These are phyloP conservation scores for Globisporangium spinosum DNA, from an alignment of 352 stramenopile genomes.

Conservation along the genomic window DNA sequence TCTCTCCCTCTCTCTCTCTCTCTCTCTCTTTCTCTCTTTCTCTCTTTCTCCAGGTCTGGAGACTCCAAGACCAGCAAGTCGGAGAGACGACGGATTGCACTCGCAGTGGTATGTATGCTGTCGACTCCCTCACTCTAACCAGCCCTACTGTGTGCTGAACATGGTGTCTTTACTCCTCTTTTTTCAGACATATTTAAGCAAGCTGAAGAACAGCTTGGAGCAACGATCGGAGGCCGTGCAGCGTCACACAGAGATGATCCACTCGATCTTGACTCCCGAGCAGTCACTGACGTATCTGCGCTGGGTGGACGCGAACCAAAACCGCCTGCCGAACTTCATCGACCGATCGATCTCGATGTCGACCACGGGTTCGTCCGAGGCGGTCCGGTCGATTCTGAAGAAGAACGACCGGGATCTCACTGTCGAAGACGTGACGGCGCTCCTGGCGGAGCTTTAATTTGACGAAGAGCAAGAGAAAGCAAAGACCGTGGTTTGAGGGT, in stretches of 20 bases:
- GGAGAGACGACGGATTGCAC: slow-evolving; percentile 72
- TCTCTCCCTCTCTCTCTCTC: too few species aligned
- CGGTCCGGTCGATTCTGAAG: slow-evolving; percentile 69
- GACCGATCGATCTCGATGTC: slow-evolving; percentile 57
- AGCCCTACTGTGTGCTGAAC: not conserved
- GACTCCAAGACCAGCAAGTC: slow-evolving; percentile 83
- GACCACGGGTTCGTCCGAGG: slow-evolving; percentile 51
- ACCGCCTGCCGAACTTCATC: slow-evolving; percentile 58
- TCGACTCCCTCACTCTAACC: not conserved
- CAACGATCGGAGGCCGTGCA: slow-evolving; percentile 77
- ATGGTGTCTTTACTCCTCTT: not conserved
- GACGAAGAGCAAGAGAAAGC: not conserved
- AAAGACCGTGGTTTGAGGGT: not conserved
- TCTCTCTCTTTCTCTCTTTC: too few species aligned
- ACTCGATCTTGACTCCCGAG: slow-evolving; percentile 83
- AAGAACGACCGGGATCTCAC: slow-evolving; percentile 86
- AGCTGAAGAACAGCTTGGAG: slow-evolving; percentile 81
- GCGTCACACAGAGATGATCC: slow-evolving; percentile 72
- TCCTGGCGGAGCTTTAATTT: slow-evolving; percentile 60
- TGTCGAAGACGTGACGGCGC: slow-evolving; percentile 79
- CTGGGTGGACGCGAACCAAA: slow-evolving; percentile 81
- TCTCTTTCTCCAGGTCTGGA: slow-evolving; percentile 36
- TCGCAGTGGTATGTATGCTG: slow-evolving; percentile 62
- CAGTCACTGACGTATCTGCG: slow-evolving; percentile 81
- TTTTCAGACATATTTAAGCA: slow-evolving; percentile 85